Base-by-base conservation (phyloP, 805 yeast genomes). In the Lachancea sp. region DNA sequence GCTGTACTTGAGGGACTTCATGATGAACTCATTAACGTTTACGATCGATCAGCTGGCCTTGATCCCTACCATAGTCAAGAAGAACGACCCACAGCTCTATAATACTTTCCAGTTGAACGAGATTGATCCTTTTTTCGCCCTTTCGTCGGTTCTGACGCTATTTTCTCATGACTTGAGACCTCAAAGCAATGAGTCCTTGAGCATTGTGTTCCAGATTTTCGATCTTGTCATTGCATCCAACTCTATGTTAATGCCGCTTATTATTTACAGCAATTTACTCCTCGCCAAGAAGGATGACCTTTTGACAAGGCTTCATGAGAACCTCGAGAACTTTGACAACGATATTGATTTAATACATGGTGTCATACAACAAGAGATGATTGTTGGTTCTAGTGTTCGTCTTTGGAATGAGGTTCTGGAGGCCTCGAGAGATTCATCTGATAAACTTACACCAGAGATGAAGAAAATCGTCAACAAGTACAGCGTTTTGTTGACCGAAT, bases 71-170 rank as follows among this genome's bases (percentile, higher is more conserved):
- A 54, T 90, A 2, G 49, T 88, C 3, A 68, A 67, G 20, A 52
- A 56, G 2, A 64, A 70, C 2, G 95, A 87, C 52, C 61, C 57
- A 3, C 52, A 61, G 2, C 58, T 79, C 7, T 71, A 65, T 40
- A 59, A 62, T 2, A 47, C 55, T 5, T 48, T 71, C 4, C 54
- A 55, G 29, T 45, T 73, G n/a, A 52, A 56, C 18, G 54, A 74
- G 16, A 69, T 79, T 12, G 71, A 73, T 47, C 87, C 88, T 1
- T 73, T 73, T 44, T 90, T 79, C 56, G 84, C 88, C 0, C 63
- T 93, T 13, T 84, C 96, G 16, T 76, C 91, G 1, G 67, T 91
- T 1, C 69, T 91, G 30, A 88, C 98, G 1, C 54, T 86, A 38
- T 87, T 81, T 59, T 69, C 91, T 8, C 97, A 90, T 65, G 89